Evolutionary conservation across 1,284 basidiomycete genomes (phyloP).

Genomic region (Irpex sp.): DNA sequence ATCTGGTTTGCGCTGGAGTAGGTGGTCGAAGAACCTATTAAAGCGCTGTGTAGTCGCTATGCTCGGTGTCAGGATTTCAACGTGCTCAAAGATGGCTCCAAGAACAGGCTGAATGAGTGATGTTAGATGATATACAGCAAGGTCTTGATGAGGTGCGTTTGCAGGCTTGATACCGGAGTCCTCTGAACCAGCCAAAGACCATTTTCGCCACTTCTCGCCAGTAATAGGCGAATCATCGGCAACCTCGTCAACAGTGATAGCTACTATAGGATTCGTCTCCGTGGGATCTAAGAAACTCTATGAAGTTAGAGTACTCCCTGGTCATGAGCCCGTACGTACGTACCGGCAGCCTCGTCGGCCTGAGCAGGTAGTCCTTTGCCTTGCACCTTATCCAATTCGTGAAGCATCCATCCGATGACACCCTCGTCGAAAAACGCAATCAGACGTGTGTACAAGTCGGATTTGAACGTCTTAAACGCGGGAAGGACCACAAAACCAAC

Average conservation of each 20-base stretch:
- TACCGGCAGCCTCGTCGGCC: not conserved
- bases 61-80: constrained; percentile 36
- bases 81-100: constrained; percentile 52
- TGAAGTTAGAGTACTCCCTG: constrained; percentile 8
- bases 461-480: constrained; percentile 61
- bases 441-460: constrained; percentile 54
- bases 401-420: constrained; percentile 48
- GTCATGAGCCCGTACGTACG: not conserved
- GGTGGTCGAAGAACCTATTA: constrained; percentile 51
- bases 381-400: constrained; percentile 40
- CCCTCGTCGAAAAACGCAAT: constrained; percentile 61
- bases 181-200: constrained; percentile 21
- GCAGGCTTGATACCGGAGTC: constrained; percentile 37
- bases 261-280: constrained; percentile 39
- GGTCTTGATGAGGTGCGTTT: constrained; percentile 53
- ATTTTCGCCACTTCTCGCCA: constrained; percentile 27
- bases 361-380: constrained; percentile 21
- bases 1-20: constrained; percentile 64
- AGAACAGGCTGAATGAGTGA: constrained; percentile 59
- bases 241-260: constrained; percentile 59
- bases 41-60: constrained; percentile 45
- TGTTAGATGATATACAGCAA: constrained; percentile 53
- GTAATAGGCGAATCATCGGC: constrained; percentile 30
- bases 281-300: constrained; percentile 2
- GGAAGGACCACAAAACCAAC: constrained; percentile 64